Evolutionary conservation across 2,329 filamentous ascomycete species (phyloP).

Genomic region (Scytalidium lignicola): DNA sequence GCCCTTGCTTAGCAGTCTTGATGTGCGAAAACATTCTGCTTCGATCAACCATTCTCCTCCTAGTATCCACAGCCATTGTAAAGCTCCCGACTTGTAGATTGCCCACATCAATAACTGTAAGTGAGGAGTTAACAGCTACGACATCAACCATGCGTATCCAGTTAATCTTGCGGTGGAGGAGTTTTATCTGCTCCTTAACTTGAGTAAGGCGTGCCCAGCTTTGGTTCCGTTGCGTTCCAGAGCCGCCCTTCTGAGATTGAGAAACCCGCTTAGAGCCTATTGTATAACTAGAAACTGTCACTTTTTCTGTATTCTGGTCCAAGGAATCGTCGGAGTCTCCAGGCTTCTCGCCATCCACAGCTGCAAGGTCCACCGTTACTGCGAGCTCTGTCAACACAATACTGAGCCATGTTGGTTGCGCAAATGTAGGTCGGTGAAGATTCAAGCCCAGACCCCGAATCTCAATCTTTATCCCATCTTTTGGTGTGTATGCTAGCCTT

Average conservation of each 20-base stretch:
- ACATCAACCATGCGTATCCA: slow-evolving; percentile 90
- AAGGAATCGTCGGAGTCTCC: slow-evolving; percentile 11
- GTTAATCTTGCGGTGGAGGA: slow-evolving; percentile 76
- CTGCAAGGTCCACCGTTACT: slow-evolving; percentile 73
- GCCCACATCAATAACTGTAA: slow-evolving; percentile 76
- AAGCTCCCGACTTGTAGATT: slow-evolving; percentile 80
- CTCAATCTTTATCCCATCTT: slow-evolving; percentile 84
- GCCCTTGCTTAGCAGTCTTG: slow-evolving; percentile 55
- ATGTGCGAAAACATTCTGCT: slow-evolving; percentile 83
- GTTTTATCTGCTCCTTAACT: slow-evolving; percentile 81
- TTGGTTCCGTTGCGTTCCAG: slow-evolving; percentile 50
- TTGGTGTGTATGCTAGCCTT: slow-evolving; percentile 82
- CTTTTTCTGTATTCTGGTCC: too few species aligned
- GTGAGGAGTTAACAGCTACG: slow-evolving; percentile 71
- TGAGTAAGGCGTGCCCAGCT: slow-evolving; percentile 77
- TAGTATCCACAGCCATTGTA: slow-evolving; percentile 82
- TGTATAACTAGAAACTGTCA: slow-evolving; percentile 8
- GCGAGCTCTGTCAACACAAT: slow-evolving; percentile 81
- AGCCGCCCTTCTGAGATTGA: slow-evolving; percentile 17
- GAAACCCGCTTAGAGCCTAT: slow-evolving; percentile 19
- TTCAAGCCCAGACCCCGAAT: slow-evolving; percentile 83
- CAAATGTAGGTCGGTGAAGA: slow-evolving; percentile 90
- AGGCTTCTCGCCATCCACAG: slow-evolving; percentile 46
- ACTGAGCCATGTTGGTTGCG: slow-evolving; percentile 94
- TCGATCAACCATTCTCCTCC: slow-evolving; percentile 85